Evolutionary conservation across 176 grass and related monocot genomes (phyloP).

Genomic region (Thalia dealbata): DNA sequence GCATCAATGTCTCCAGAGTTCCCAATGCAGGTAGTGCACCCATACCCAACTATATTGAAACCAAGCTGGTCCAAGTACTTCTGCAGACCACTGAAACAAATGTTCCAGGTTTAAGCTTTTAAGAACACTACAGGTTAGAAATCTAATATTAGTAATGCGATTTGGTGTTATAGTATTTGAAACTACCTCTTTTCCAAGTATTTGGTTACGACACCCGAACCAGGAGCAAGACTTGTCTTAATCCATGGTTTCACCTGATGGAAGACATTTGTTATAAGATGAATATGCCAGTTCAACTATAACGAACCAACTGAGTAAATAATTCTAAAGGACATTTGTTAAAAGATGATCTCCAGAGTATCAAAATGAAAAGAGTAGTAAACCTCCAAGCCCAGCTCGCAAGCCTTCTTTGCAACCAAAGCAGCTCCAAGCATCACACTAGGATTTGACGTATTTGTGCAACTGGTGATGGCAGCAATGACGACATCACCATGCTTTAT

Average conservation of each 20-base stretch:
- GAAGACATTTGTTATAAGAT: not conserved
- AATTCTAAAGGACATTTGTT: not conserved
- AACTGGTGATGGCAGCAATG: constrained; percentile 97
- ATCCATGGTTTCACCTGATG: constrained; percentile 97
- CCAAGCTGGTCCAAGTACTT: constrained; percentile 92
- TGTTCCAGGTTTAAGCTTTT: constrained; percentile 7
- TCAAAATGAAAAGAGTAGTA: constrained; percentile 7
- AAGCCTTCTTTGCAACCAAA: constrained; percentile 95
- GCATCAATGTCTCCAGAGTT: constrained; percentile 97
- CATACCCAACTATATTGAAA: constrained; percentile 93
- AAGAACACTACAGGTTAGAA: constrained; percentile 3
- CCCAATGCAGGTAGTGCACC: constrained; percentile 98
- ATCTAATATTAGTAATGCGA: not conserved
- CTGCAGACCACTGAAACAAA: constrained; percentile 64
- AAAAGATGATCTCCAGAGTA: not conserved
- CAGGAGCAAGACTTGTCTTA: constrained; percentile 96
- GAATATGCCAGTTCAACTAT: no score
- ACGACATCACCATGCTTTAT: constrained; percentile 97
- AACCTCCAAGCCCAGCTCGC: constrained; percentile 94
- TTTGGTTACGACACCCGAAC: constrained; percentile 88
- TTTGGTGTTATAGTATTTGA: not conserved
- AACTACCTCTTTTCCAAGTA: constrained; percentile 81
- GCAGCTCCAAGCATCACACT: constrained; percentile 97
- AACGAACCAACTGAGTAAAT: no score
- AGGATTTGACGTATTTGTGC: constrained; percentile 98